A percentile compares a stretch with the other conserved stretches of the same genome.
phyloP scores from a whole-genome alignment of 2,329 filamentous ascomycete species.

The Talaromyces sp. region DNA sequence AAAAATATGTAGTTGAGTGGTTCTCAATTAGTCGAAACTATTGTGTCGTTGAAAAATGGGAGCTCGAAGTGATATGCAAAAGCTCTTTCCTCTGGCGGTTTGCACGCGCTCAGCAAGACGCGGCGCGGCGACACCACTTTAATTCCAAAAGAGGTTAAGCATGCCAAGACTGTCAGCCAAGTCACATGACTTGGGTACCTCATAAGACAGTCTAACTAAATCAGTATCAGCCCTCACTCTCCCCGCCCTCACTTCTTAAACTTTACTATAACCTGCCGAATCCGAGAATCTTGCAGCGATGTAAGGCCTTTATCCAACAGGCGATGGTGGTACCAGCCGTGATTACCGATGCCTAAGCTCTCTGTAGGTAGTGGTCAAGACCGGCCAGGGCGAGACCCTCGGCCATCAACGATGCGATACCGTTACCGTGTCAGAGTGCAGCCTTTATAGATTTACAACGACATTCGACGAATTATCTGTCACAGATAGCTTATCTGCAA shows the following conservation, averaged over 20 bases:
- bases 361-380: not conserved
- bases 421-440: constrained; percentile 3
- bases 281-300: not conserved
- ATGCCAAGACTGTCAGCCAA: not conserved
- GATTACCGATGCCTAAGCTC: not conserved
- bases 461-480: not conserved
- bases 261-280: not conserved
- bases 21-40: not conserved
- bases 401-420: constrained; percentile 2
- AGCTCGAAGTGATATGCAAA: constrained; percentile 3
- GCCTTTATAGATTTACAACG: not conserved
- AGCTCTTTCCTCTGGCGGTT: not conserved
- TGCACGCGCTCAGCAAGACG: constrained; percentile 12
- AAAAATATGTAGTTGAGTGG: not conserved
- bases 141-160: constrained; percentile 5
- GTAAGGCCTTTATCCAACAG: not conserved
- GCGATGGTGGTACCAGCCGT: not conserved
- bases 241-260: not conserved
- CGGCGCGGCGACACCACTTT: constrained; percentile 14
- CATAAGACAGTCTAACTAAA: not conserved
- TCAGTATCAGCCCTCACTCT: not conserved
- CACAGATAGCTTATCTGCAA: not conserved
- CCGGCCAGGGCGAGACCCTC: not conserved
- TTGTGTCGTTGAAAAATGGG: not conserved
- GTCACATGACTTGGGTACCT: not conserved